Evolutionary conservation across 1,284 basidiomycete genomes (phyloP), one percentile per base, ranked within the genome.

Genomic region (Porphyrellus sp.): DNA sequence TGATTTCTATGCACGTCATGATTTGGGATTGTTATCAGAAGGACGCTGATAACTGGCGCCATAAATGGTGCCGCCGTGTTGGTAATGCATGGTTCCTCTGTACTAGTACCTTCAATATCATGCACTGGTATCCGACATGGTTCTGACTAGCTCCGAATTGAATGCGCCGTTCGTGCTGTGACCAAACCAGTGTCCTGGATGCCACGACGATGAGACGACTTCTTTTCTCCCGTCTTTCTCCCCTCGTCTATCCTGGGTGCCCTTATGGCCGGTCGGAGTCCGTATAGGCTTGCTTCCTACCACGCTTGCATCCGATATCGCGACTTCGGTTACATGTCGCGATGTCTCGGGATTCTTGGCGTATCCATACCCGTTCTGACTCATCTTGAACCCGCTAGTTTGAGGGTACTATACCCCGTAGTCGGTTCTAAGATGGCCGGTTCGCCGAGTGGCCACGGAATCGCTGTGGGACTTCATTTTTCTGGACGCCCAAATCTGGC

Each of bases 301-400:
- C 31, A 46, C 31, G 20, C 18, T 35, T 45, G 16, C 39, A 34
- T 13, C 46, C 46, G n/a, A 48, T 37, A 58, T 33, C 59, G 24
- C 39, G 25, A 38, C 41, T 44, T 55, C 53, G 42, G 42, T 25
- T 35, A 31, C 31, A 43, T 13, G 44, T 61, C 45, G 40, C 38
- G n/a, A 58, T 54, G 42, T 30, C 41, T 34, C 33, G 8, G 30
- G 20, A 24, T 42, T 23, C 59, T 40, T 21, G 55, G 51, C 25
- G 43, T 59, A 51, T 59, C 52, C 35, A 56, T 25, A 47, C 13
- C 54, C 33, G 16, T 48, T 48, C 39, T 46, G 25, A 37, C 47
- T 55, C 59, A 59, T 49, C 47, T n/a, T 23, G 43, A 27, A 51
- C 35, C 33, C 38, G 11, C 37, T 21, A 20, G 41, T 52, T 50